These are phyloP conservation scores for Coffea humblotiana DNA, from an alignment of 305 asterid species.

Conservation along the genomic window DNA sequence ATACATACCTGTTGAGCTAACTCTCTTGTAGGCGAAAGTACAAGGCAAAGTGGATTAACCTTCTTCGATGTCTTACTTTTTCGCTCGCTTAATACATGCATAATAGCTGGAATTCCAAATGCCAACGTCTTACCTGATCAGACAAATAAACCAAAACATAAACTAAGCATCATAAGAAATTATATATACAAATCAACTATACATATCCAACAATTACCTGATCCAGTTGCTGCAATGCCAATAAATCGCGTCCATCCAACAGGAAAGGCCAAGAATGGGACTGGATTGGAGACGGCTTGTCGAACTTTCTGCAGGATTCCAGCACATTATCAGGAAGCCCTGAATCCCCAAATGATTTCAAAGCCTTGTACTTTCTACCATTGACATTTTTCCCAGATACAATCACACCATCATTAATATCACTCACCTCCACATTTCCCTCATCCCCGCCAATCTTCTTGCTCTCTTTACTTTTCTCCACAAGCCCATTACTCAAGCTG, in stretches of 20 bases:
- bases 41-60: slow-evolving; percentile 72
- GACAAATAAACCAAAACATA: slow-evolving; percentile 17
- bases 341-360: slow-evolving; percentile 63
- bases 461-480: slow-evolving; percentile 20
- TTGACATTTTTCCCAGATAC: slow-evolving; percentile 76
- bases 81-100: slow-evolving; percentile 63
- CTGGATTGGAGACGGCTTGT: slow-evolving; percentile 94
- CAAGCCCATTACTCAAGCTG: slow-evolving; percentile 19
- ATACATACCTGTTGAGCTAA: slow-evolving; percentile 89
- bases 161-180: background rate
- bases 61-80: slow-evolving; percentile 46
- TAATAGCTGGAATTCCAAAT: slow-evolving; percentile 91
- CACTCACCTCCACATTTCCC: slow-evolving; percentile 32
- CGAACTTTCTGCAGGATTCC: slow-evolving; percentile 82
- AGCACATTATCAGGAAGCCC: slow-evolving; percentile 63
- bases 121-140: slow-evolving; percentile 88
- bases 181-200: background rate
- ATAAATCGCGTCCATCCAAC: slow-evolving; percentile 84
- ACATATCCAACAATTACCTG: slow-evolving; percentile 47
- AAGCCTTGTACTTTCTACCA: slow-evolving; percentile 58
- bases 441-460: slow-evolving; percentile 16
- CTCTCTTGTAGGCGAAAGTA: slow-evolving; percentile 94
- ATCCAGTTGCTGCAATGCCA: slow-evolving; percentile 94
- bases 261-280: slow-evolving; percentile 94
- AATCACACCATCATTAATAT: slow-evolving; percentile 49